phyloP scores from a whole-genome alignment of 139 green algal genomes.

The Chlamydomonas schloesseri region DNA sequence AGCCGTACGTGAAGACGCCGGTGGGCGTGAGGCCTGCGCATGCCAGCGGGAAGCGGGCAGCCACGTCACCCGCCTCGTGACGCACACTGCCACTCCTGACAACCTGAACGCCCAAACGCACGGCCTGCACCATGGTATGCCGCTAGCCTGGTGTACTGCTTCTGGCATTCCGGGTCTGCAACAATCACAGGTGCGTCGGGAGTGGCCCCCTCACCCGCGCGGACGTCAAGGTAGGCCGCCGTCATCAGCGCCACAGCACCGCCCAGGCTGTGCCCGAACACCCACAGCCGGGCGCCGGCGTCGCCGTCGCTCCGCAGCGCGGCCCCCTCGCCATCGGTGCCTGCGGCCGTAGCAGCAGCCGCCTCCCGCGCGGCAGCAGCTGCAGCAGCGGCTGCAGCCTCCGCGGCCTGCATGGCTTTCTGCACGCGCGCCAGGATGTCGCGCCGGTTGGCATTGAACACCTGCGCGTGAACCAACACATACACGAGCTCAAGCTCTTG shows the following conservation, averaged over 20 bases:
- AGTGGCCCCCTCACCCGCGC: background rate
- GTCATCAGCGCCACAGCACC: conserved; percentile 24
- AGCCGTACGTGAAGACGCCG: conserved; percentile 26
- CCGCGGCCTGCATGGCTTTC: background rate
- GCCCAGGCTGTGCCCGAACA: conserved; percentile 35
- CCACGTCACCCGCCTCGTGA: too few relatives aligned
- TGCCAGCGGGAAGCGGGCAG: too few relatives aligned
- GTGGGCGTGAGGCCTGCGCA: background rate
- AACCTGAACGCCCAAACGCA: too few relatives aligned
- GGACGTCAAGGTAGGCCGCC: conserved; percentile 1
- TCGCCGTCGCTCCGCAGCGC: background rate
- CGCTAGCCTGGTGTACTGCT: too few relatives aligned
- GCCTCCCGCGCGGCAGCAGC: background rate
- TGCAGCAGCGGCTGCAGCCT: too few relatives aligned
- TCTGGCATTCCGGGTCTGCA: too few relatives aligned
- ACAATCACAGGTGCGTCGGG: too few relatives aligned
- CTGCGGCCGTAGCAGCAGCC: background rate
- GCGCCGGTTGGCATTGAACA: conserved; percentile 14
- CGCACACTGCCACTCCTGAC: too few relatives aligned
- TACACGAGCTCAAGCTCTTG: too few relatives aligned
- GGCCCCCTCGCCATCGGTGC: background rate
- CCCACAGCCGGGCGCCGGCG: conserved; percentile 19
- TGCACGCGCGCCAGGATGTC: too few relatives aligned
- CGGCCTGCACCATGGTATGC: too few relatives aligned
- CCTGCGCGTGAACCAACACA: too few relatives aligned